Evolutionary conservation across 192 early-diverging fungal genomes (phyloP).

Genomic region (Radiomyces spectabilis): DNA sequence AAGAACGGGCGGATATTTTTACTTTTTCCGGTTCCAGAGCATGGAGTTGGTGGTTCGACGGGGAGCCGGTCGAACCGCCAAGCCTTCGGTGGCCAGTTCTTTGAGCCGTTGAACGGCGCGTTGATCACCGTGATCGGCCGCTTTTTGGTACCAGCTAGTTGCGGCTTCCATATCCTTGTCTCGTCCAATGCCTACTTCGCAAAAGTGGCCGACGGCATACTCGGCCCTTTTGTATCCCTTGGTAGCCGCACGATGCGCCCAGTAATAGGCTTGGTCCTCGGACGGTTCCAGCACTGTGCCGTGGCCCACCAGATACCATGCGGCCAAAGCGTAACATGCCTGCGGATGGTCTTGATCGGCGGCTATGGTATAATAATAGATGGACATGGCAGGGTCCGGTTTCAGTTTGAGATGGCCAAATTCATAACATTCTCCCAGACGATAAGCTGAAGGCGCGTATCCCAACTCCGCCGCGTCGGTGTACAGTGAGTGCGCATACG

Average conservation of each 20-base stretch:
- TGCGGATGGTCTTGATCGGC: conserved; percentile 52
- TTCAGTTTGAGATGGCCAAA: conserved; percentile 43
- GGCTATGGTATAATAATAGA: conserved; percentile 48
- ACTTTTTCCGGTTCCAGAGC: too few relatives aligned
- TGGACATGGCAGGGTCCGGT: conserved; percentile 36
- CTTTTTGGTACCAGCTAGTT: conserved; percentile 52
- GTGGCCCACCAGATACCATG: conserved; percentile 53
- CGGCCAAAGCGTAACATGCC: conserved; percentile 47
- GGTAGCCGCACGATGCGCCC: conserved; percentile 48
- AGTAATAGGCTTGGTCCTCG: conserved; percentile 36
- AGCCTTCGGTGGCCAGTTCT: too few relatives aligned
- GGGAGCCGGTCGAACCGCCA: too few relatives aligned
- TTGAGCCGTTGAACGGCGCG: conserved; percentile 41
- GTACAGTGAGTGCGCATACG: conserved; percentile 51
- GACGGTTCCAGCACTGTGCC: conserved; percentile 38
- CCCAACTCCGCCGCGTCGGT: conserved; percentile 52
- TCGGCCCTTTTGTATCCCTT: conserved; percentile 42
- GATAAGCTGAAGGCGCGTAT: conserved; percentile 52
- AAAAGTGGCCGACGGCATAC: conserved; percentile 55
- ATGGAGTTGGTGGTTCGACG: too few relatives aligned
- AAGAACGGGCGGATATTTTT: too few relatives aligned
- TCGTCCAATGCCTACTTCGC: conserved; percentile 50
- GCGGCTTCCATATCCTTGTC: conserved; percentile 42
- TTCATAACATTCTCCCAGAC: conserved; percentile 51
- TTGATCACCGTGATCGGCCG: conserved; percentile 50